Percentiles rank a stretch among this genome's conserved stretches.
phyloP scores from a whole-genome alignment of 805 yeast genomes.

The Saccharomycopsis microspora region DNA sequence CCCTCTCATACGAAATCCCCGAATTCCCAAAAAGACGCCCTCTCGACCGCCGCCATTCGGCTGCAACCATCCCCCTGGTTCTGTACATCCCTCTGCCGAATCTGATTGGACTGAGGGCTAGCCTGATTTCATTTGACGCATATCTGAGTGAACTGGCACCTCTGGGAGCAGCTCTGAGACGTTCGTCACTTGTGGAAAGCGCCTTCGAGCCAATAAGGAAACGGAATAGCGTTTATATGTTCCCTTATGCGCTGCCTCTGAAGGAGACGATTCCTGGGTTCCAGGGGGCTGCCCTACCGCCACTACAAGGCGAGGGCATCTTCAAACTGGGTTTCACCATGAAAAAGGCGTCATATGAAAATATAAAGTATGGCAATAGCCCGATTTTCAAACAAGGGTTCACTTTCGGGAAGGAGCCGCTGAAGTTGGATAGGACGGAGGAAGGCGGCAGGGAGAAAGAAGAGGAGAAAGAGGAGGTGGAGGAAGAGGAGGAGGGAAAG shows the following conservation, averaged over 20 bases:
- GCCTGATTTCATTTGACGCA: constrained; percentile 13
- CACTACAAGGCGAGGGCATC: neutral
- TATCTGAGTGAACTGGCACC: constrained; percentile 6
- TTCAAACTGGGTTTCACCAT: constrained; percentile 1
- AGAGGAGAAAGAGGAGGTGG: neutral
- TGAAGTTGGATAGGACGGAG: too few relatives aligned
- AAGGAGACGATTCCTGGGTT: neutral
- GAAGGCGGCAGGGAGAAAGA: too few relatives aligned
- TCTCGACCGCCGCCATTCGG: constrained; percentile 15
- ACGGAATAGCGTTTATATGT: neutral
- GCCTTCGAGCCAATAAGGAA: neutral
- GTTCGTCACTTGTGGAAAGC: constrained; percentile 7
- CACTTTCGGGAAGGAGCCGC: too few relatives aligned
- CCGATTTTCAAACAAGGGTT: too few relatives aligned
- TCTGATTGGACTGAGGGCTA: constrained; percentile 6
- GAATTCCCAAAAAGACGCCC: constrained; percentile 6
- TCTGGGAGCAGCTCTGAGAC: constrained; percentile 5
- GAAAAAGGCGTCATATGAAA: neutral
- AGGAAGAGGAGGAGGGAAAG: neutral
- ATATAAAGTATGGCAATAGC: neutral
- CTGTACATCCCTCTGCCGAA: constrained; percentile 3
- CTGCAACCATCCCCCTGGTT: constrained; percentile 11
- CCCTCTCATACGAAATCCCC: too few relatives aligned
- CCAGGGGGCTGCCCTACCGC: neutral
- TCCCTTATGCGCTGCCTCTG: neutral